Evolutionary conservation across 352 stramenopile species (phyloP), one percentile per base, ranked within the genome.

Genomic region (Phytopythium oedochilum): DNA sequence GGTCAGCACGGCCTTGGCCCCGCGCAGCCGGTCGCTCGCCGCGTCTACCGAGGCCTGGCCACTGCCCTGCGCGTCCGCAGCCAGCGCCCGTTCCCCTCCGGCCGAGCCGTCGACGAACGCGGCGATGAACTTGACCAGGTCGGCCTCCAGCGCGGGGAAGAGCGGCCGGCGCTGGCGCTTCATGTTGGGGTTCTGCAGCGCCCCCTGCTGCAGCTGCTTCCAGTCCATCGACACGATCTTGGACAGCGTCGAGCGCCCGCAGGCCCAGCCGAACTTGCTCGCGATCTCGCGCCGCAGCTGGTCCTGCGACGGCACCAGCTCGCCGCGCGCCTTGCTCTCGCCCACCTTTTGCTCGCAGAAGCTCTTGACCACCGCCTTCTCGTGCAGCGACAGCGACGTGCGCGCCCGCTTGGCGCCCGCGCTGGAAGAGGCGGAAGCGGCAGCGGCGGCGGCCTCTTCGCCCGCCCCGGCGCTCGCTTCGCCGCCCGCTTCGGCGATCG

Each of bases 181-280:
- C 80, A 88, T 90, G 67, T 82, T 73, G 10, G 73, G 69, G 48
- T 90, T 90, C n/a, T 72, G 71, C 14, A 75, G 69, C 18, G 59
- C 63, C 3, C 60, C 57, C 3, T 56, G 36, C 34, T 79, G 66
- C 40, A 88, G 62, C 47, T 68, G 56, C 44, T 73, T 67, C 79
- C 79, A 90, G 58, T 90, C 73, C 62, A 86, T 70, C 22, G 68
- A 66, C 51, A 90, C 67, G 60, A 90, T 86, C 63, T 87, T 88
- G 26, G 80, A 90, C 25, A 90, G 67, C 52, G 80, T 90, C 38
- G 80, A 90, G 45, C 80, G 80, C 5, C 80, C 80, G 25, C 83
- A 73, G 10, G 71, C 62, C 75, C 75, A 88, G 25, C 80, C 77
- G 34, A 88, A 88, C 50, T 75, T 75, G 42, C 55, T 39, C 15